Conservation (phyloP, 768 basidiomycete species). For the Gymnopilus dilepis region DNA sequence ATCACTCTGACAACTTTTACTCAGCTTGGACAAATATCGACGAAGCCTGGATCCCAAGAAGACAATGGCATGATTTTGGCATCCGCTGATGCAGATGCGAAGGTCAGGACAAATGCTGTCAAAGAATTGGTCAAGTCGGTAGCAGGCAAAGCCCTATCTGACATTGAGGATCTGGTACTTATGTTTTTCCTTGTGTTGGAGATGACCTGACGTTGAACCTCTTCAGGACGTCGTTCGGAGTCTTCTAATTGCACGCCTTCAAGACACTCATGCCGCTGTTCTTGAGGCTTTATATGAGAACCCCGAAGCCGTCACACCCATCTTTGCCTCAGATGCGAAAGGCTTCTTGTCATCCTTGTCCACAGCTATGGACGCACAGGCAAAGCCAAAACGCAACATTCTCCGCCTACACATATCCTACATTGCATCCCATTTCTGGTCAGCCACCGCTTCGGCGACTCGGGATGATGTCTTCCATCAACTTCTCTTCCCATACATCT, state of each 20-base stretch:
- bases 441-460: constrained; percentile 26
- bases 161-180: constrained; percentile 50
- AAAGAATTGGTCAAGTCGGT: constrained; percentile 52
- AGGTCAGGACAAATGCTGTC: constrained; percentile 64
- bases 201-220: constrained; percentile 4
- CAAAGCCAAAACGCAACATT: constrained; percentile 55
- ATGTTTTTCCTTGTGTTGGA: background rate
- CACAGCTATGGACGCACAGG: constrained; percentile 37
- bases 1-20: background rate
- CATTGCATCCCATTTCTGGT: constrained; percentile 52
- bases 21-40: constrained; percentile 18
- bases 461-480: constrained; percentile 49
- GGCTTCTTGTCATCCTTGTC: constrained; percentile 54
- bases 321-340: constrained; percentile 45
- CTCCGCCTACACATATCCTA: constrained; percentile 64
- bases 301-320: constrained; percentile 49
- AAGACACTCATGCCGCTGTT: constrained; percentile 66
- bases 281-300: constrained; percentile 70
- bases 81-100: constrained; percentile 65
- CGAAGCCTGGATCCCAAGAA: constrained; percentile 23
- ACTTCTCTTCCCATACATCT: constrained; percentile 72
- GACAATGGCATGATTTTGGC: constrained; percentile 53
- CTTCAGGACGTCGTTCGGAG: constrained; percentile 60
- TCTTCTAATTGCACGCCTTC: constrained; percentile 69
- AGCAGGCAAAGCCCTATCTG: constrained; percentile 34